A percentile compares a stretch with the other conserved stretches of the same genome.
Conservation (phyloP, 176 grass and related monocot genomes). For the Musa itinerans region DNA sequence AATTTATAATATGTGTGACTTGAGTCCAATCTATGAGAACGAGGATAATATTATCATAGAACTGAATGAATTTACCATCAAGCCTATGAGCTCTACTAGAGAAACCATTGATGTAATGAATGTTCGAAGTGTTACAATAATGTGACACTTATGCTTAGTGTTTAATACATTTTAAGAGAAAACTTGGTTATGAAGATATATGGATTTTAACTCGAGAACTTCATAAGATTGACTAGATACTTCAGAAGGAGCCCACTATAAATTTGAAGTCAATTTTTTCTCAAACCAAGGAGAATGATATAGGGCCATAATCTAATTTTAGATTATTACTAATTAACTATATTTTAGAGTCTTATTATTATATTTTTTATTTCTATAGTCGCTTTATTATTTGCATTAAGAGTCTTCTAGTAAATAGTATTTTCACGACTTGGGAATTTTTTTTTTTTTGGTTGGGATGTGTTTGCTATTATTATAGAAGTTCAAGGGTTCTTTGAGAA, state of each 20-base stretch:
- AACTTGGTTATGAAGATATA: neutral
- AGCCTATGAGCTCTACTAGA: neutral
- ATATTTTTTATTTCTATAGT: no score
- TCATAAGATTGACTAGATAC: neutral
- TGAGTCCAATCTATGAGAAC: neutral
- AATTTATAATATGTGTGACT: neutral
- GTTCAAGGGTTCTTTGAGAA: no score
- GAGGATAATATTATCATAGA: neutral
- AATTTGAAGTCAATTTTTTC: neutral
- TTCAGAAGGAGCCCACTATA: neutral
- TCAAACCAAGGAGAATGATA: neutral
- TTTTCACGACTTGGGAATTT: no score
- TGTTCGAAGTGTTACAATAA: neutral
- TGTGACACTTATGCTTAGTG: neutral
- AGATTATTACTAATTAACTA: no score
- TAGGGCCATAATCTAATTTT: neutral
- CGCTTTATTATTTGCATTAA: no score
- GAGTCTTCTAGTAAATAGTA: no score
- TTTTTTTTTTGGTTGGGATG: no score
- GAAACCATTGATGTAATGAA: neutral
- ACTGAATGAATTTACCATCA: neutral
- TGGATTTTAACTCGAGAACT: neutral
- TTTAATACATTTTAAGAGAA: no score
- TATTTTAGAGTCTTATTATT: no score
- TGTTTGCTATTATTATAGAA: no score